Base-by-base conservation (phyloP, 768 basidiomycete species). In the Tephrocybe sp. region DNA sequence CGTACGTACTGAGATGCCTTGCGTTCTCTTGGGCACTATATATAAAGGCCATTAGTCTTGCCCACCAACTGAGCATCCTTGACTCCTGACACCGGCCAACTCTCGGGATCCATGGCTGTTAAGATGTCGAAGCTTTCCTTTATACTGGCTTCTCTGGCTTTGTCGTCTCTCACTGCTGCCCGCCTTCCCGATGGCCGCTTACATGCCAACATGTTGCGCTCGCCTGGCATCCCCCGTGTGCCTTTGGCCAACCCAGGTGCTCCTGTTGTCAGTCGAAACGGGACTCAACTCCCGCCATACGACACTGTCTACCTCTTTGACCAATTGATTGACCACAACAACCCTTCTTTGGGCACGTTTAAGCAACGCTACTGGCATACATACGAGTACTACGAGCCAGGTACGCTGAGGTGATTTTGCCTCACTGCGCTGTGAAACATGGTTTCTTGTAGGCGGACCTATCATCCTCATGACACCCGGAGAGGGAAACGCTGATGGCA, bases 291-390 rank as follows among this genome's bases (percentile, higher is more conserved):
- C 35, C 76, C 78, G 16, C 70, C 76, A 1, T 74, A 73, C 51
- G 68, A 70, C 35, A 73, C 70, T 1, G 64, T 72, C 5, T 87
- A 81, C 63, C 64, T 61, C 49, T 87, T 87, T 59, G 77, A 85
- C 56, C 78, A 79, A 50, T 66, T 79, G 51, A 75, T 85, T 28
- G 77, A 79, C 64, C 77, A 79, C 59, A 73, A 68, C 53, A 70
- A 73, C 24, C 80, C 84, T n/a, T 68, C 72, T 22, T 67, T 79
- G 18, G 87, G 87, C 16, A 89, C 86, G n/a, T 90, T 90, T 67
- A 72, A 81, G 61, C 87, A 89, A 65, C 78, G 87, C 28, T 89
- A 76, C 65, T 89, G 85, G 85, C 73, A 79, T 51, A 80, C 80
- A 25, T 85, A 73, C 64, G 82, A 88, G 62, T 86, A 73, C 57